Conservation (phyloP, 495 filamentous ascomycete genomes). For the Podospora sp. region DNA sequence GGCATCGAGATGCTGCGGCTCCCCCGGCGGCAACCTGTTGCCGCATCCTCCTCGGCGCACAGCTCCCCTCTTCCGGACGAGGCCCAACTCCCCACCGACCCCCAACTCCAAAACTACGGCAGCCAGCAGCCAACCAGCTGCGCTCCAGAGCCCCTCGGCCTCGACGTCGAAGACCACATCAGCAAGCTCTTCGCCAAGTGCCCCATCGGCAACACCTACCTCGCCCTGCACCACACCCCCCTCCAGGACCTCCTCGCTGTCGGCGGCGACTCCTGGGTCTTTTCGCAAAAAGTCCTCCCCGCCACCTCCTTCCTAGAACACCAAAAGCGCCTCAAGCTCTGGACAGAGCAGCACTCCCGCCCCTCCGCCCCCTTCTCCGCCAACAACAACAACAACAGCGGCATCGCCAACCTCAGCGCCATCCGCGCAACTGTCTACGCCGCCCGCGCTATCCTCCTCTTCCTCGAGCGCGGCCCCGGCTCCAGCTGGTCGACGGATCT, state of each 20-base stretch:
- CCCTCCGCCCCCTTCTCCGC: neutral
- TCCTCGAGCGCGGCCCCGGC: constrained; percentile 25
- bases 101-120: constrained; percentile 22
- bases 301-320: constrained; percentile 42
- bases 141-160: constrained; percentile 19
- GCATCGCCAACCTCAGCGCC: constrained; percentile 23
- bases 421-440: constrained; percentile 37
- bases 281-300: constrained; percentile 46
- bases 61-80: constrained; percentile 33
- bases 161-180: constrained; percentile 40
- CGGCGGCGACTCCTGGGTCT: constrained; percentile 52
- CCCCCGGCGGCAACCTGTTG: constrained; percentile 31
- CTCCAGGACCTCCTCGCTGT: constrained; percentile 52
- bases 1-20: constrained; percentile 42
- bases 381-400: constrained; percentile 17
- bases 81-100: constrained; percentile 21
- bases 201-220: constrained; percentile 47
- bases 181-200: constrained; percentile 41
- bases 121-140: neutral
- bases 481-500: constrained; percentile 38
- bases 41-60: constrained; percentile 25
- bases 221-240: constrained; percentile 52
- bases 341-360: constrained; percentile 33
- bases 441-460: constrained; percentile 35
- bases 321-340: constrained; percentile 41